Evolutionary conservation across 2,329 filamentous ascomycete species (phyloP), one percentile per base, ranked within the genome.

Genomic region (Fusarium camptoceras): DNA sequence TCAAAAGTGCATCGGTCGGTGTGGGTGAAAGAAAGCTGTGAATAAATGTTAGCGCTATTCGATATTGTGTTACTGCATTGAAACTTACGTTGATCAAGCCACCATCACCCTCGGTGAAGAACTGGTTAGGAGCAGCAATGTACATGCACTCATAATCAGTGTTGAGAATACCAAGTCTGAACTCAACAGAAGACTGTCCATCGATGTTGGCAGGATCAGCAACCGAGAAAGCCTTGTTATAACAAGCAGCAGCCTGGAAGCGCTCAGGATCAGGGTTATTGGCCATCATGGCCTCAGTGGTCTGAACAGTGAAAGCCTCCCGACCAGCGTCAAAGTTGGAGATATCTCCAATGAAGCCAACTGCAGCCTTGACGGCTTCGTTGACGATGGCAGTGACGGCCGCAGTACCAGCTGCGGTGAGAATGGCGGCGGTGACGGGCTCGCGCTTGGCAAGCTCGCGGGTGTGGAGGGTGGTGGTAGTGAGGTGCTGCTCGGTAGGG

Each of bases 81-180:
- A 2, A 3, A n/a, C 57, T 59, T 60, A 59, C 57, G 31, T 60
- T 60, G 25, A 60, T 60, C n/a, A 60, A 44, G 1, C 57, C 57
- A 27, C 57, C 57, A 16, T 60, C 57, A 0, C 57, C 57, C 9
- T 60, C 57, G 0, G 57, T 60, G 4, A 60, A 60, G 42, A 60
- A 60, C 22, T 60, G 57, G 54, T 60, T 60, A 5, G 57, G 57
- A 2, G 57, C 57, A 25, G 57, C 57, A n/a, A 60, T 59, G 3
- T 60, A 60, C 57, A 60, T 60, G 54, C 57, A 60, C 54, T 60
- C 57, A n/a, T 60, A 60, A 18, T 60, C 57, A 22, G 54, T 60
- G 42, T 60, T 60, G 15, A 60, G 57, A 18, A 60, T 9, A 0
- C 57, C 57, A 20, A 60, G 57, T 2, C 25, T 27, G 3, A 60